Conservation (phyloP, 345 rosid genomes). For the Bretschneidera sinensis region DNA sequence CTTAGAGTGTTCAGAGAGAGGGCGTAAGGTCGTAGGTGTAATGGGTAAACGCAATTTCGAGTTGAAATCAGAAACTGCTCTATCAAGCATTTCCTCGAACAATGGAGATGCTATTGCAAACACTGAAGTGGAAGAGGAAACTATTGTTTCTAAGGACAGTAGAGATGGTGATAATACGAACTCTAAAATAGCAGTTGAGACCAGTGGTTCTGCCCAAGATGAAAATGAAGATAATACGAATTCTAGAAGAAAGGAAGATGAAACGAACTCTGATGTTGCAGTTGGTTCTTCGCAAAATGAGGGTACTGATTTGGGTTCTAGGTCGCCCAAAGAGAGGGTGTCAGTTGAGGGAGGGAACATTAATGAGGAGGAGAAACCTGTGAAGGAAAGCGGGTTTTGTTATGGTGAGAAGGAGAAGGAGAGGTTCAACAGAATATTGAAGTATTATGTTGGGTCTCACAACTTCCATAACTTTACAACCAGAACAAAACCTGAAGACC, state of each 20-base stretch:
- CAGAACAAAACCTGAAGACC: constrained; percentile 83
- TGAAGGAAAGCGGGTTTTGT: constrained; percentile 32
- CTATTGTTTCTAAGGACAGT: constrained; percentile 16
- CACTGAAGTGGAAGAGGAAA: constrained; percentile 16
- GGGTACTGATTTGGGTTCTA: constrained; percentile 13
- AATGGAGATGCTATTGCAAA: constrained; percentile 16
- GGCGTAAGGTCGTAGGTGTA: constrained; percentile 64
- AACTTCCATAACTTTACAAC: constrained; percentile 96
- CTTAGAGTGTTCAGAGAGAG: constrained; percentile 77
- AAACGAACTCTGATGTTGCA: constrained; percentile 4
- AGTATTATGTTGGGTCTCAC: constrained; percentile 74
- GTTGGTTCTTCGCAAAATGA: constrained; percentile 9
- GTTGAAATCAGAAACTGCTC: constrained; percentile 19
- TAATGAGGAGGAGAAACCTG: constrained; percentile 17
- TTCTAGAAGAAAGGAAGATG: constrained; percentile 1
- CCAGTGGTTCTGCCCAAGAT: constrained; percentile 9
- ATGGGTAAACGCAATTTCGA: constrained; percentile 56
- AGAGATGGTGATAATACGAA: constrained; percentile 11
- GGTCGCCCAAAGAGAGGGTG: constrained; percentile 7
- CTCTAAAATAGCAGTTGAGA: constrained; percentile 10
- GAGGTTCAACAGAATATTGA: constrained; percentile 74
- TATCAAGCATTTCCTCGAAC: constrained; percentile 33
- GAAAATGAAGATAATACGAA: not conserved
- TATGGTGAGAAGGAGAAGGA: constrained; percentile 72
- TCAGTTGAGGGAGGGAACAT: constrained; percentile 20